Evolutionary conservation across 108 stramenopile species (phyloP).

Genomic region (Cyclotella atomus): DNA sequence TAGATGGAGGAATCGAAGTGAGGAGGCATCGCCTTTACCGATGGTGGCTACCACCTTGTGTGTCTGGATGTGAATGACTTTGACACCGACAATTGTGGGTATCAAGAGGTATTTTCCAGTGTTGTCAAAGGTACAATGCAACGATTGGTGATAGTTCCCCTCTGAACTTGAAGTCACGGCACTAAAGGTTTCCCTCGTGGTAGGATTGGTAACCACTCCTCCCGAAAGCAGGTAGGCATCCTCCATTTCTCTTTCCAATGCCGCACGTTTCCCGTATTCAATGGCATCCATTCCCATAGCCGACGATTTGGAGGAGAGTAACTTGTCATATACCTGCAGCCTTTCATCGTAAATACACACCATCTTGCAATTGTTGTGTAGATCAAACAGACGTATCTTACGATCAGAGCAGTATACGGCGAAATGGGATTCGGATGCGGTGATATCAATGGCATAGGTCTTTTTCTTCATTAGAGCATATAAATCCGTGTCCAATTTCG

Average conservation of each 20-base stretch:
- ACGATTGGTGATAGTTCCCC: constrained; percentile 32
- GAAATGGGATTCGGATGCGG: constrained; percentile 67
- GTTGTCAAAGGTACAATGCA: constrained; percentile 80
- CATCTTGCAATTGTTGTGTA: constrained; percentile 81
- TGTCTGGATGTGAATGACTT: constrained; percentile 88
- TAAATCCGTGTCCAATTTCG: constrained; percentile 92
- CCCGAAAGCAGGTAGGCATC: constrained; percentile 51
- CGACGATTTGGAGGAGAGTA: constrained; percentile 32
- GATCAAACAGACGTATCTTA: constrained; percentile 86
- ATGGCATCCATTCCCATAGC: constrained; percentile 82
- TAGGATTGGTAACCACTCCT: constrained; percentile 21
- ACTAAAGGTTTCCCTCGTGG: constrained; percentile 26
- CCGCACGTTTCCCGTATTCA: constrained; percentile 89
- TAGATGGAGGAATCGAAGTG: constrained; percentile 84
- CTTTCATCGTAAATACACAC: constrained; percentile 91
- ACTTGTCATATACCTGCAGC: constrained; percentile 68
- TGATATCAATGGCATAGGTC: constrained; percentile 70
- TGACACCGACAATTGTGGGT: constrained; percentile 92
- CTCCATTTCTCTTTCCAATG: constrained; percentile 90
- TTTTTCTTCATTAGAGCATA: constrained; percentile 90
- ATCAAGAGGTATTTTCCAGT: constrained; percentile 86
- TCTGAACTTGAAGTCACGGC: constrained; percentile 30
- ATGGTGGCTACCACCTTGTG: constrained; percentile 80
- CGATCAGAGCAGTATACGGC: constrained; percentile 83
- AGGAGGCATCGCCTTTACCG: constrained; percentile 87